Base-by-base conservation (phyloP, 805 yeast genomes). In the Sugiyamaella lignohabitans region DNA sequence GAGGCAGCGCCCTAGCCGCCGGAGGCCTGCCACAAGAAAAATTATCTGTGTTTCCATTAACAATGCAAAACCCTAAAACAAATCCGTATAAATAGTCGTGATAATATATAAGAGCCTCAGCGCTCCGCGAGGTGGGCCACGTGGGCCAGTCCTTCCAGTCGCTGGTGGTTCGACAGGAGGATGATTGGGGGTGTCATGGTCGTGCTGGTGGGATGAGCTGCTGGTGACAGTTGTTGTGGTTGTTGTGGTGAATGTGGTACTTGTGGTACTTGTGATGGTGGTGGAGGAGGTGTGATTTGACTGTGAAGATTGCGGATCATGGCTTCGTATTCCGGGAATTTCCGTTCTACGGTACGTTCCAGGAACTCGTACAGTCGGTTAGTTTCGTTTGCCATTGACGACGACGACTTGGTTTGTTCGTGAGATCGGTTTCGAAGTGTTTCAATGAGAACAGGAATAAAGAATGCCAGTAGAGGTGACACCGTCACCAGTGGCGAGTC, bases 111-210 rank as follows among this genome's bases (percentile, higher is more conserved):
- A n/a, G n/a, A n/a, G n/a, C n/a, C n/a, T 35, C 38, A 17, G 21
- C 20, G 38, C 11, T 35, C 38, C 5, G 20, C 20, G 10, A 14
- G 38, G 38, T 52, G 50, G n/a, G 57, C 58, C 3, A 50, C 45
- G n/a, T 47, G 53, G 10, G 58, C 58, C n/a, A 54, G 50, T 5
- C 56, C 54, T 5, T 54, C 56, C 14, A 54, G 50, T 18, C 51
- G 44, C 19, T 42, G 45, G 18, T 44, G 44, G 27, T 32, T 34
- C 8, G 34, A 27, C 14, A 27, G 14, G 8, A 27, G 14, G 8
- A 27, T 8, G 8, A 27, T 8, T 27, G 32, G 32, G 8, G 8
- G 32, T 27, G 32, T 8, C n/a, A n/a, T n/a, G n/a, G n/a, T n/a
- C n/a, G n/a, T n/a, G n/a, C n/a, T n/a, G 8, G 32, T 8, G 14